Base-by-base conservation (phyloP, 2,329 filamentous ascomycete genomes). In the Penicillium sp. region DNA sequence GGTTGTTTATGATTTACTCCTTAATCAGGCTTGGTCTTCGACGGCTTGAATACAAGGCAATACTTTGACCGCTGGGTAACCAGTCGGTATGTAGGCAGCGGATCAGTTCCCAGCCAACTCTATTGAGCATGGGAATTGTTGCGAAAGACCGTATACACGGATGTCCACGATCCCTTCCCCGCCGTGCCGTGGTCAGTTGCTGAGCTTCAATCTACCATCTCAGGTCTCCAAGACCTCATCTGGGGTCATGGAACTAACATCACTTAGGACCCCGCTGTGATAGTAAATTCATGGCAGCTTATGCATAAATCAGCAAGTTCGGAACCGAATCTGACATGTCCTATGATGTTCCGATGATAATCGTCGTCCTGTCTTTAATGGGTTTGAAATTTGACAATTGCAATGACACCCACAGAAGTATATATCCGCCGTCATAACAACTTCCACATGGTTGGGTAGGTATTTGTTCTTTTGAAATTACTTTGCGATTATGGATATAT, bases 1-100 rank as follows among this genome's bases (percentile, higher is more conserved):
- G 37, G 67, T 76, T 41, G 61, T 75, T 39, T 75, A 75, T 48
- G 66, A 70, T 36, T 51, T 75, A 1, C 59, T 75, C 0, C 60
- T 76, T 1, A 69, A 72, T 39, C 73, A 75, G 48, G 71, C 70
- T 2, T 76, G 73, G 73, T 64, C 61, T 1, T 28, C 30, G 6
- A 52, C 49, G 0, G 62, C 71, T 1, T 75, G 30, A 59, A 74
- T 32, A 71, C 68, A 0, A 39, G 55, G 3, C 17, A 38, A 1
- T 76, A 75, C 50, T 75, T 75, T 40, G 52, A 59, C 12, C 44
- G 62, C 34, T 75, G 71, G 71, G 68, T 68, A 2, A 51, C 53
- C 0, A 57, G 53, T 3, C 63, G 72, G 9, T 76, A 76, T 44
- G 41, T 51, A 0, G 45, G 50, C 15, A 44, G 42, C 18, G 44